Conservation (phyloP, 108 stramenopile species). For the Fragilariopsis cylindrus region DNA sequence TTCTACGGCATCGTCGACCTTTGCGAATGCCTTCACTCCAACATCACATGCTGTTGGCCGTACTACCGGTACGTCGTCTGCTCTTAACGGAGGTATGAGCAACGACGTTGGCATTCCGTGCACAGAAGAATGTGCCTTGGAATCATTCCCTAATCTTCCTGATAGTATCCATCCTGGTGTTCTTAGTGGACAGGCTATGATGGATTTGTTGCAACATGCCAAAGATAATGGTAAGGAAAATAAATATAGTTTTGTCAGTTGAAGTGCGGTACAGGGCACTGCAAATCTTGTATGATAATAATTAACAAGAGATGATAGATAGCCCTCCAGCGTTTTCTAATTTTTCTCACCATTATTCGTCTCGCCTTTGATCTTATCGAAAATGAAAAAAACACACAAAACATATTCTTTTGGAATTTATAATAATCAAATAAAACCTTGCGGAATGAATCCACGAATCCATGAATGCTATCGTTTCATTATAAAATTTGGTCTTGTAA, state of each 20-base stretch:
- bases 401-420: background rate
- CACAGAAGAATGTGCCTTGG: constrained; percentile 79
- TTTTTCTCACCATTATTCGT: too few relatives aligned
- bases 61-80: background rate
- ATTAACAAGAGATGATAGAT: too few relatives aligned
- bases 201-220: constrained; percentile 77
- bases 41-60: background rate
- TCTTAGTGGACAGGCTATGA: constrained; percentile 69
- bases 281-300: too few relatives aligned
- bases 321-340: too few relatives aligned
- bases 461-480: background rate
- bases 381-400: background rate
- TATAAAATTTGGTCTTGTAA: background rate
- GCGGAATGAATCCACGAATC: too few relatives aligned
- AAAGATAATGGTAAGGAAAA: constrained; percentile 65
- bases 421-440: background rate
- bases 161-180: constrained; percentile 82
- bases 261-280: too few relatives aligned
- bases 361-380: too few relatives aligned
- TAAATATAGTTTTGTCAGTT: background rate
- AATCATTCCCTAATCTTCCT: constrained; percentile 75
- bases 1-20: constrained; percentile 3
- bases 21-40: constrained; percentile 3
- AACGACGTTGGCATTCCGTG: constrained; percentile 65
- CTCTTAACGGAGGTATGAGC: constrained; percentile 24